phyloP scores from a whole-genome alignment of 2,329 filamentous ascomycete genomes.

The Periconia sp. region DNA sequence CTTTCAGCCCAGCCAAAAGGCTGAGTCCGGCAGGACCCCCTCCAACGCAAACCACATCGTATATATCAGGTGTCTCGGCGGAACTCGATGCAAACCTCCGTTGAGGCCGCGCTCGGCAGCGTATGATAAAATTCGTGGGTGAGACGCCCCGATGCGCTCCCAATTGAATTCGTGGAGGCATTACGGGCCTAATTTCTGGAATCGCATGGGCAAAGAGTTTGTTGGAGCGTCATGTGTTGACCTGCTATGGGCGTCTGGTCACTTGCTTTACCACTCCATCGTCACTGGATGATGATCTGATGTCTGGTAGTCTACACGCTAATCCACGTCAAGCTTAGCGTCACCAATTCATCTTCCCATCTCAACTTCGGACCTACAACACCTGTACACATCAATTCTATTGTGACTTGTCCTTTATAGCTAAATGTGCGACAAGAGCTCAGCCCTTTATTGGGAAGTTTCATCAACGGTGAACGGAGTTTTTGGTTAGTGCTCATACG shows the following conservation, averaged over 20 bases:
- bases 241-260: neutral
- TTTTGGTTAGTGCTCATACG: no score
- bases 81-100: conserved; percentile 38
- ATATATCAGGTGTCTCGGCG: conserved; percentile 65
- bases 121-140: conserved; percentile 11
- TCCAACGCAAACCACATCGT: conserved; percentile 90
- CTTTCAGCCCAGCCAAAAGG: conserved; percentile 48
- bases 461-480: no score
- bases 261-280: neutral
- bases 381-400: no score
- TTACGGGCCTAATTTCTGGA: conserved; percentile 22
- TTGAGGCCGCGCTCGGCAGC: conserved; percentile 17
- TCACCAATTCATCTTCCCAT: neutral
- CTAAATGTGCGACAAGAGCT: no score
- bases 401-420: no score
- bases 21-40: conserved; percentile 89
- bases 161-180: conserved; percentile 35
- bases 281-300: neutral
- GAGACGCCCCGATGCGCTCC: conserved; percentile 18
- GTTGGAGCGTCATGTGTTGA: conserved; percentile 1
- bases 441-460: no score
- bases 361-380: neutral
- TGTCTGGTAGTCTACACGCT: neutral
- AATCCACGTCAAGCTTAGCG: neutral
- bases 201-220: conserved; percentile 21